These are phyloP conservation scores for Lindgomyces ingoldianus DNA, from an alignment of 495 filamentous ascomycete species.

Conservation along the genomic window DNA sequence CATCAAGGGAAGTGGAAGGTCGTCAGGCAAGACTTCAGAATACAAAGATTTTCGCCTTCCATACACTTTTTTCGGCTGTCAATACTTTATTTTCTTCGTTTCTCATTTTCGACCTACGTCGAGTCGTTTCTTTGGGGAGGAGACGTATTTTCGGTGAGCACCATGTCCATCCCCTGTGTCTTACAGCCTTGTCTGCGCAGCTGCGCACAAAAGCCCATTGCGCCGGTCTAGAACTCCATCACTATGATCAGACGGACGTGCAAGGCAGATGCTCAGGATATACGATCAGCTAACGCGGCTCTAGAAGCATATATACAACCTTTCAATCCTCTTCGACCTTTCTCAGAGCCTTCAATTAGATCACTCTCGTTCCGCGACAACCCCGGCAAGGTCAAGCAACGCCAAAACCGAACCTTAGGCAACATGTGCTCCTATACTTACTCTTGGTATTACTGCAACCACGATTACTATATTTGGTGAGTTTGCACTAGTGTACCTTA, in stretches of 20 bases:
- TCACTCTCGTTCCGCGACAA: neutral
- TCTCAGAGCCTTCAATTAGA: too few relatives aligned
- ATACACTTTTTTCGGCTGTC: too few relatives aligned
- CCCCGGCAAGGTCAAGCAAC: neutral
- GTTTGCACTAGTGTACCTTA: too few relatives aligned
- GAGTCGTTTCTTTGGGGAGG: too few relatives aligned
- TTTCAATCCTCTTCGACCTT: neutral
- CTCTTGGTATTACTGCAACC: conserved; percentile 45
- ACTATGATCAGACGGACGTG: neutral
- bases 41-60: too few relatives aligned
- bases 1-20: neutral
- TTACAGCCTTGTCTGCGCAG: neutral
- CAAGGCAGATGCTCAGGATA: neutral
- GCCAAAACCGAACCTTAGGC: neutral
- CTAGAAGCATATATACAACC: neutral
- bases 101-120: too few relatives aligned
- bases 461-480: conserved; percentile 44
- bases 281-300: neutral
- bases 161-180: too few relatives aligned
- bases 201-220: neutral
- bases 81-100: too few relatives aligned
- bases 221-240: neutral
- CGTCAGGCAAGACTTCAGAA: too few relatives aligned
- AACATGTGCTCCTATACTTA: conserved; percentile 44
- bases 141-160: too few relatives aligned